Base-by-base conservation (phyloP, 768 basidiomycete genomes). In the Neoboletus subvelutipes region DNA sequence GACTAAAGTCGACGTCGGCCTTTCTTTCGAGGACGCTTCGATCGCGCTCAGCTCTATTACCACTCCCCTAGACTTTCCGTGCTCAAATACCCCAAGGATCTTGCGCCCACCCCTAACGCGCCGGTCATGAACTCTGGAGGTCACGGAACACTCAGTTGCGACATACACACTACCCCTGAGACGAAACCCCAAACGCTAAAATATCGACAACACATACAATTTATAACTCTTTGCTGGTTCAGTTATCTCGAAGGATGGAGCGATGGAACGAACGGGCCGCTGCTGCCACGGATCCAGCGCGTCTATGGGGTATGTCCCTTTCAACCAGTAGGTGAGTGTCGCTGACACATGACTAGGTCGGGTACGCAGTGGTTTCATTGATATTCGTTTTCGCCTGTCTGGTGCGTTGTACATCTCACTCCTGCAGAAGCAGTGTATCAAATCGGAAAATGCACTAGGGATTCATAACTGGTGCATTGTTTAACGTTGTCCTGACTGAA, bases 201-300 rank as follows among this genome's bases (percentile, higher is more conserved):
- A 26, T 50, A 37, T 45, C 59, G 60, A 37, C 63, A 65, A 57
- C 48, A 47, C 55, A 68, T 85, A 28, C 86, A 88, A 57, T 81
- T 86, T 55, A 61, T 71, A 18, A 68, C 84, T 1, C 71, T 85
- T 36, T 88, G 84, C 60, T 83, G 76, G 72, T 72, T 76, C 12
- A 50, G 87, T 46, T 85, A 86, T 57, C 71, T 89, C 4, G 78
- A 78, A 17, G 91, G 91, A 17, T 92, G 89, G 89, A 90, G 87
- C 64, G 90, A 91, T 68, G 86, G 84, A 13, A 80, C 84, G 0
- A 82, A 83, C 15, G 91, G 91, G 2, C 89, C 91, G 1, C 71
- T 94, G 20, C 71, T 93, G 5, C 90, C 88, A 1, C 78, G 83
- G 12, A 85, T 93, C 47, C 89, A 88, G 67, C 68, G 71, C 8